A percentile compares a stretch with the other conserved stretches of the same genome.
Conservation (phyloP, 192 early-diverging fungal species). For the Coemansia pectinata region DNA sequence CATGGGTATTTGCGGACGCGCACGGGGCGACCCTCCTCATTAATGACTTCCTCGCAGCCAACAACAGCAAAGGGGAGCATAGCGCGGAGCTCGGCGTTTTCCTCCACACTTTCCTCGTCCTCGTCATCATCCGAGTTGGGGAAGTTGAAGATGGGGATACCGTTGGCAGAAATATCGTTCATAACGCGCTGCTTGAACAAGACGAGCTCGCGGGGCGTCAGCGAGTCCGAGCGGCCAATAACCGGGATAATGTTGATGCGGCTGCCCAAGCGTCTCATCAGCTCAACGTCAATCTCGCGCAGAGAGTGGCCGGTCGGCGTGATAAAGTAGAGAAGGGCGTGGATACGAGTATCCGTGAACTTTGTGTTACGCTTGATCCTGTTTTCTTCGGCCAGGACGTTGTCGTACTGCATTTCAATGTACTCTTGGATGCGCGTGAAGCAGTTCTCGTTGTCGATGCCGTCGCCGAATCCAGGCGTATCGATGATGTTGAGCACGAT, state of each 20-base stretch:
- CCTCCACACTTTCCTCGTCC: constrained; percentile 98
- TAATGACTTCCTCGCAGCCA: constrained; percentile 87
- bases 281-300: constrained; percentile 93
- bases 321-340: constrained; percentile 97
- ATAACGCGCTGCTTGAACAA: constrained; percentile 94
- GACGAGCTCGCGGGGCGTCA: constrained; percentile 81
- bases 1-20: constrained; percentile 94
- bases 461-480: constrained; percentile 98
- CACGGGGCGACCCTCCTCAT: constrained; percentile 83
- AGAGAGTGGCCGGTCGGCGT: constrained; percentile 95
- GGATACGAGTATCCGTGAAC: constrained; percentile 95
- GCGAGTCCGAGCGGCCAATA: constrained; percentile 91
- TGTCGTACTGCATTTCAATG: constrained; percentile 93
- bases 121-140: constrained; percentile 96
- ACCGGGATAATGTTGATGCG: constrained; percentile 96
- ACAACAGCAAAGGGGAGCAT: constrained; percentile 95
- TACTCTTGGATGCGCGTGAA: constrained; percentile 92
- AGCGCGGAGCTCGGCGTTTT: constrained; percentile 91
- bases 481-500: constrained; percentile 97
- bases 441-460: constrained; percentile 91
- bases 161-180: constrained; percentile 95
- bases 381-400: constrained; percentile 88
- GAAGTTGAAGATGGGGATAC: constrained; percentile 98
- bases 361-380: constrained; percentile 81
- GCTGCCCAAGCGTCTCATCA: constrained; percentile 88